Conservation (phyloP, 208 protist genomes). For the Ichthyophonus hoferi region DNA sequence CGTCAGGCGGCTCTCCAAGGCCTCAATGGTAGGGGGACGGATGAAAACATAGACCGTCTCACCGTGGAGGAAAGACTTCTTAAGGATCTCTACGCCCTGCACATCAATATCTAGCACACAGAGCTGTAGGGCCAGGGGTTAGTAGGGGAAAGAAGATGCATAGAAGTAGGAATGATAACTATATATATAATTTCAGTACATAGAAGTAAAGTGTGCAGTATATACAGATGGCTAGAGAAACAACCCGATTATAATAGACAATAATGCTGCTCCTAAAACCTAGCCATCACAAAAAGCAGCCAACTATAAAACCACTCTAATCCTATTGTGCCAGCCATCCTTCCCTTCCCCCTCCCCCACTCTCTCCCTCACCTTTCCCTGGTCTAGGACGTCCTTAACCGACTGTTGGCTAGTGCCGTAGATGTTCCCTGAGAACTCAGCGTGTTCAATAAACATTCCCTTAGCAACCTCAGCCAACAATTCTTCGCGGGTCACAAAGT, state of each 20-base stretch:
- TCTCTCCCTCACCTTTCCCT: conserved; percentile 27
- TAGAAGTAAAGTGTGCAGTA: no score
- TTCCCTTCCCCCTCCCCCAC: background rate
- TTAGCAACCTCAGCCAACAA: conserved; percentile 34
- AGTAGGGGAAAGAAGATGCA: no score
- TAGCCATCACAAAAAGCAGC: no score
- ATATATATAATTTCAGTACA: no score
- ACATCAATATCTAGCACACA: conserved; percentile 64
- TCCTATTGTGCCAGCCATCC: background rate
- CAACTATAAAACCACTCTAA: background rate
- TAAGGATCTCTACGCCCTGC: conserved; percentile 48
- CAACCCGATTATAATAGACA: no score
- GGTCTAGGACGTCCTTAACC: conserved; percentile 41
- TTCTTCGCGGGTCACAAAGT: conserved; percentile 41
- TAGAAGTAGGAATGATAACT: no score
- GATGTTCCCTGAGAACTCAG: conserved; percentile 54
- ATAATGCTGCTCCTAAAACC: no score
- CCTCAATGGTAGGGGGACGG: conserved; percentile 46
- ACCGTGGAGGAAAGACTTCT: conserved; percentile 26
- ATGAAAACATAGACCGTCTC: conserved; percentile 48
- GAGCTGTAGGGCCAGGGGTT: no score
- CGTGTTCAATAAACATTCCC: conserved; percentile 55
- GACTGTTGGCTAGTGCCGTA: conserved; percentile 60
- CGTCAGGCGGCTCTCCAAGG: conserved; percentile 54
- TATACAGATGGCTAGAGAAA: no score